A percentile compares a stretch with the other conserved stretches of the same genome.
Conservation (phyloP, 257 asterid species). For the Buddleja alternifolia region DNA sequence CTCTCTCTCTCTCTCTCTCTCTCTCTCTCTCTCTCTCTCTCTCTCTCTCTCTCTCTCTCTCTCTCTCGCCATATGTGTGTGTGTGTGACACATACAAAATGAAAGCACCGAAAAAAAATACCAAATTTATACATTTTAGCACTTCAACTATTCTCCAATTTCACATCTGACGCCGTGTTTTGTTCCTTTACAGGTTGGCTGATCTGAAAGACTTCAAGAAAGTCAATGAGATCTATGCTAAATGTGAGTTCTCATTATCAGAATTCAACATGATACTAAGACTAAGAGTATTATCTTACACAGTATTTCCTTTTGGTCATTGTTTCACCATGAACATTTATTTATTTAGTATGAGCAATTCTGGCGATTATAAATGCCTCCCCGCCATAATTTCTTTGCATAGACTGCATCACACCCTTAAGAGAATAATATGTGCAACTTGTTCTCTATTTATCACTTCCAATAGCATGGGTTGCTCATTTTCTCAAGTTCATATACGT, state of each 20-base stretch:
- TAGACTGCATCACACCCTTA: not conserved
- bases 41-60: no score
- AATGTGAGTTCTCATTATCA: conserved; percentile 67
- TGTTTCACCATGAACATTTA: not conserved
- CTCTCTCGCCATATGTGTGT: no score
- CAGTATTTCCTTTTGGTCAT: not conserved
- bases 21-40: not conserved
- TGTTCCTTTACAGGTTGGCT: conserved; percentile 72
- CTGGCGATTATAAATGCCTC: not conserved
- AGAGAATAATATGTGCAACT: not conserved
- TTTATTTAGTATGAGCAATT: not conserved
- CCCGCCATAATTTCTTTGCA: not conserved
- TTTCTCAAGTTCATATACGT: not conserved
- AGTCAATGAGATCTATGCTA: conserved; percentile 93
- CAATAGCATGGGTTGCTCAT: not conserved
- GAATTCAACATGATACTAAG: not conserved
- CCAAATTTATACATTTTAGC: not conserved
- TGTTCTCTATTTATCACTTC: not conserved
- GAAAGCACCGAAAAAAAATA: no score
- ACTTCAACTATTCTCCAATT: conserved; percentile 2
- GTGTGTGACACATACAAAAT: no score
- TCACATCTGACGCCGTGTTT: conserved; percentile 20
- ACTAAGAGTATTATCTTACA: not conserved
- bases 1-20: conserved; percentile 3
- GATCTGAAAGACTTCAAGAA: conserved; percentile 92